Evolutionary conservation across 148 eudicot species (phyloP).

Genomic region (Rhododendron simsii): DNA sequence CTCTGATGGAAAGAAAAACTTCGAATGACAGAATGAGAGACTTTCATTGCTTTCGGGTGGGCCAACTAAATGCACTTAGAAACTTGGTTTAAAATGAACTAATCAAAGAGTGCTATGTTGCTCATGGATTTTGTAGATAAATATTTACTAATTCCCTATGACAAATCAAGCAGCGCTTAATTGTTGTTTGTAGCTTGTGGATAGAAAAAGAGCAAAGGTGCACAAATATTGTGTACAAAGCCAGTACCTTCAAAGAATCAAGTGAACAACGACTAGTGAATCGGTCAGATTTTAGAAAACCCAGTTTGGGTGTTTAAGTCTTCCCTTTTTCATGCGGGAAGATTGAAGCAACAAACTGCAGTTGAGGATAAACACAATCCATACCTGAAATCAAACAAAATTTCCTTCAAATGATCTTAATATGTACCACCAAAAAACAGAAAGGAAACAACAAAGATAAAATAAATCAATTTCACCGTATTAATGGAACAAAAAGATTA

Average conservation of each 20-base stretch:
- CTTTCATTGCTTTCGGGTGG: too few relatives aligned
- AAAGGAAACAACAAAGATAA: too few relatives aligned
- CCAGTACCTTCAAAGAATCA: slow-evolving; percentile 49
- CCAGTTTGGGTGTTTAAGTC: slow-evolving; percentile 15
- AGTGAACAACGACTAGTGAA: slow-evolving; percentile 29
- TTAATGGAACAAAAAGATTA: too few relatives aligned
- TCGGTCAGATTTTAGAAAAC: slow-evolving; percentile 7
- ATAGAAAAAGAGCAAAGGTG: neutral
- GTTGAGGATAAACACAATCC: slow-evolving; percentile 18
- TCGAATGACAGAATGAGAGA: too few relatives aligned
- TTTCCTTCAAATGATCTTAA: too few relatives aligned
- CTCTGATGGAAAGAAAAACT: too few relatives aligned
- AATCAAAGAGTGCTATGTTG: neutral
- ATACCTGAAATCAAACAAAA: slow-evolving; percentile 18
- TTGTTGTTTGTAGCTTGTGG: neutral
- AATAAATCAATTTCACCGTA: too few relatives aligned
- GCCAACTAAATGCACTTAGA: neutral
- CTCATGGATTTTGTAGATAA: neutral
- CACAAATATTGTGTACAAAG: neutral
- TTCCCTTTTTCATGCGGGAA: slow-evolving; percentile 25
- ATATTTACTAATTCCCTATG: neutral
- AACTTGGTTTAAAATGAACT: neutral
- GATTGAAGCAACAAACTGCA: slow-evolving; percentile 17
- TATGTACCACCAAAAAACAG: too few relatives aligned
- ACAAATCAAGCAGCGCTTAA: neutral